These are phyloP conservation scores for Penicillium frequentans DNA, from an alignment of 2,329 filamentous ascomycete species.

Conservation along the genomic window DNA sequence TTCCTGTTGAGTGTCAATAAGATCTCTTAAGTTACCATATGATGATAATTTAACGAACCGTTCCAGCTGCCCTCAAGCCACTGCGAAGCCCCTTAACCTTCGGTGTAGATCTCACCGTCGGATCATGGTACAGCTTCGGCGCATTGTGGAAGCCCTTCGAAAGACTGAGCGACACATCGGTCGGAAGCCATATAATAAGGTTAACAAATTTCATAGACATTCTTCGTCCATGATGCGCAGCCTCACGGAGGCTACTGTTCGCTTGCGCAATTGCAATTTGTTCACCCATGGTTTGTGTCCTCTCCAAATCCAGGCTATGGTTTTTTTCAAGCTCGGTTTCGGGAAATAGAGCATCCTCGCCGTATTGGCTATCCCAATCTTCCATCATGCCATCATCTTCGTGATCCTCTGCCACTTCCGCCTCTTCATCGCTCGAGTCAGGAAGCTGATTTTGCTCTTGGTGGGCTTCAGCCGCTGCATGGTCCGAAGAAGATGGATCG, in stretches of 20 bases:
- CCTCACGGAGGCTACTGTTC: conserved; percentile 6
- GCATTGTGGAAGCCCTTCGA: conserved; percentile 87
- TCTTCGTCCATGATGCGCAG: conserved; percentile 9
- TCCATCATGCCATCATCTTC: background rate
- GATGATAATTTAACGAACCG: conserved; percentile 2
- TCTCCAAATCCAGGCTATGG: conserved; percentile 12
- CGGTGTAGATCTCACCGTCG: conserved; percentile 71
- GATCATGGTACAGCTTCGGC: conserved; percentile 80
- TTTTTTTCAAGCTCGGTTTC: background rate
- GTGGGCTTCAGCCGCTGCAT: background rate
- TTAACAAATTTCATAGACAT: conserved; percentile 69
- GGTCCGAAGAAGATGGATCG: background rate
- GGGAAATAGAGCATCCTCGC: background rate
- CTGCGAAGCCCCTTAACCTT: conserved; percentile 76
- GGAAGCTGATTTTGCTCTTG: background rate
- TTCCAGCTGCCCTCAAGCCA: conserved; percentile 71
- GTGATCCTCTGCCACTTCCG: background rate
- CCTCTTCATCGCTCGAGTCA: background rate
- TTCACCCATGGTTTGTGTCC: conserved; percentile 8
- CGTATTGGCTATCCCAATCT: background rate
- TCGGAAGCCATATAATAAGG: conserved; percentile 74
- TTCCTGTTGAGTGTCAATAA: conserved; percentile 46
- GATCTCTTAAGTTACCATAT: background rate
- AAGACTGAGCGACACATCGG: conserved; percentile 80
- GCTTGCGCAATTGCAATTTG: background rate